A percentile compares a stretch with the other conserved stretches of the same genome.
phyloP scores from a whole-genome alignment of 176 grass and related monocot genomes.

The Bolboschoenus planiculmis region DNA sequence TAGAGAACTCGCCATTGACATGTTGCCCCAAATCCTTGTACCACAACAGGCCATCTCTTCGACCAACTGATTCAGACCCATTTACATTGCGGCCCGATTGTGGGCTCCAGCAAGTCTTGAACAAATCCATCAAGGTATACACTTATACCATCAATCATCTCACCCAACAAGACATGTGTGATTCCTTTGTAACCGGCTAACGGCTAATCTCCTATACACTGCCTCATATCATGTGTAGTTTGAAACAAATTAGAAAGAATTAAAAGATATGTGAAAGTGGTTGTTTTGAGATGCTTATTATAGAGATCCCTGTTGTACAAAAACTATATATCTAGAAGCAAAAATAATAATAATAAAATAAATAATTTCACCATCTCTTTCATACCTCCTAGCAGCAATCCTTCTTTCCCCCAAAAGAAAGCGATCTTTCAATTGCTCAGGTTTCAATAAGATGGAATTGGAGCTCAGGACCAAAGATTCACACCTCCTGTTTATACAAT shows the following conservation, averaged over 20 bases:
- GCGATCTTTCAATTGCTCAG: background rate
- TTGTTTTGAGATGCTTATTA: background rate
- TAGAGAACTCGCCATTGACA: slow-evolving; percentile 64
- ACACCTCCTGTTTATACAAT: slow-evolving; percentile 1
- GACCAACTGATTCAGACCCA: slow-evolving; percentile 43
- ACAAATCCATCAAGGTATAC: slow-evolving; percentile 42
- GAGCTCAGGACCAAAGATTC: slow-evolving; percentile 11
- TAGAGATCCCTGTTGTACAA: slow-evolving; percentile 3
- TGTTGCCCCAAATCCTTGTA: slow-evolving; percentile 75
- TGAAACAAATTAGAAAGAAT: background rate
- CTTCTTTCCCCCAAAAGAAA: slow-evolving; percentile 13
- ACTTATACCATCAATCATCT: slow-evolving; percentile 53
- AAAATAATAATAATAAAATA: background rate
- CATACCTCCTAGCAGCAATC: background rate
- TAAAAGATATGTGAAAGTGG: slow-evolving; percentile 7
- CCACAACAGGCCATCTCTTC: slow-evolving; percentile 72
- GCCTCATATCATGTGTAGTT: background rate
- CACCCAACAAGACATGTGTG: slow-evolving; percentile 18
- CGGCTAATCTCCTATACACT: slow-evolving; percentile 17
- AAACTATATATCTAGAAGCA: background rate
- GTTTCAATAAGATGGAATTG: background rate
- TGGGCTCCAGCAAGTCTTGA: slow-evolving; percentile 70
- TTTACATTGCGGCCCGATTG: slow-evolving; percentile 29
- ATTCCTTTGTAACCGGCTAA: background rate
- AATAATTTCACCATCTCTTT: slow-evolving; percentile 7